Percentiles rank a stretch among this genome's conserved stretches.
Conservation (phyloP, 2,329 filamentous ascomycete genomes). For the Xylaria sp. region DNA sequence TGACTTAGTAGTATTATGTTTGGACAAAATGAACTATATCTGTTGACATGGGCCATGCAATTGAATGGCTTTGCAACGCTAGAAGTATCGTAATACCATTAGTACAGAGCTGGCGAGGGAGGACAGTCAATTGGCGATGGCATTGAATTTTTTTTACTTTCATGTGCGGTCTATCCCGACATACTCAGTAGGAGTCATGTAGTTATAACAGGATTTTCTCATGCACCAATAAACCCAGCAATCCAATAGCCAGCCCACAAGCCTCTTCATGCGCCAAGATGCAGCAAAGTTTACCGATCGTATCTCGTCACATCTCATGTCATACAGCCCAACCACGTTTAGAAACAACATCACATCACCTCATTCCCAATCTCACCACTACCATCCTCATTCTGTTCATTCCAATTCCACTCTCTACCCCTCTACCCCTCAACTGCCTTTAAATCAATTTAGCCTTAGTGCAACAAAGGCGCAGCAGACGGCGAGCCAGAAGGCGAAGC, state of each 20-base stretch:
- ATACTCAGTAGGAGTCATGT: background rate
- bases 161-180: too few relatives aligned
- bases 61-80: too few relatives aligned
- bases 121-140: background rate
- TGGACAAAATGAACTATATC: too few relatives aligned
- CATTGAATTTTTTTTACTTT: too few relatives aligned
- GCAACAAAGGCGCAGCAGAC: background rate
- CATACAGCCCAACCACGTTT: background rate
- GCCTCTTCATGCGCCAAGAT: background rate
- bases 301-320: background rate
- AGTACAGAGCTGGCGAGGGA: too few relatives aligned
- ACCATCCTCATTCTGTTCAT: background rate
- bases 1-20: too few relatives aligned
- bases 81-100: too few relatives aligned
- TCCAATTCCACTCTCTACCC: background rate
- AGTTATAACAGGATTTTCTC: background rate
- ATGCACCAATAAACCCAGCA: background rate
- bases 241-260: background rate
- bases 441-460: too few relatives aligned
- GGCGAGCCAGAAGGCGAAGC: conserved; percentile 2
- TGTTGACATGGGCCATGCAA: too few relatives aligned
- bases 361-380: background rate
- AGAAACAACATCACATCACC: background rate
- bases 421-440: background rate
- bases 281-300: background rate